Base-by-base conservation (phyloP, 148 eudicot genomes). In the Pharnaceum exiguum region DNA sequence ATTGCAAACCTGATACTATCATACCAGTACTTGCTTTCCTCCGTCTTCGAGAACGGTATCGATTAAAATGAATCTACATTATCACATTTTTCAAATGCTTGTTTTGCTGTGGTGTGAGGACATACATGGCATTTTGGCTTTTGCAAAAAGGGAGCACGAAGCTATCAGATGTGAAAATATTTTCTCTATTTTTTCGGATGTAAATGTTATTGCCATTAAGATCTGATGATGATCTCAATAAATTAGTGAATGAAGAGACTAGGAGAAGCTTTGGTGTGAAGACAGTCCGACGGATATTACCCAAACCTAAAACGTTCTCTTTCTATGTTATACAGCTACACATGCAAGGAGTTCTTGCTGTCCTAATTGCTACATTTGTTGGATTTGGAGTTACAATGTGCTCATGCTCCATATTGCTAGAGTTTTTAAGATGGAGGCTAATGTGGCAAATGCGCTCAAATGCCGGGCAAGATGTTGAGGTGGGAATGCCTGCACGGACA, bases 321-420 rank as follows among this genome's bases (percentile, higher is more conserved):
- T 27, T 59, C 29, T 47, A 46, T 51, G 63, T 23, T 30, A 30
- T 63, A 51, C 73, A 89, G 99, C 78, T 94, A 52, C 79, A 75
- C 46, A 66, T 94, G 66, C 83, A 82, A 63, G 82, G 85, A 29
- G 82, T 89, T 57, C 66, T 89, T 31, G 67, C 99, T 5, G 81
- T 94, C 62, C 76, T 94, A 28, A 77, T 93, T 21, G 91, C 99
- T 25, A 80, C 96, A 25, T 81, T 86, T 47, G 79, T 79, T 70
- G 99, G 99, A 3, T 94, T 94, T 42, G 99, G 89, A 62, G 79
- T 75, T 33, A 67, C 85, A 45, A 83, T 89, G 89, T 72, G 79
- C 66, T 91, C 82, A 48, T 76, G 80, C 30, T 83, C 85, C 37
- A 51, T 89, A 32, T 7, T 89, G 42, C 52, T 40, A 7, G 95